Conservation (phyloP, 441 rosid species). For the Arabidopsis lyrata region DNA sequence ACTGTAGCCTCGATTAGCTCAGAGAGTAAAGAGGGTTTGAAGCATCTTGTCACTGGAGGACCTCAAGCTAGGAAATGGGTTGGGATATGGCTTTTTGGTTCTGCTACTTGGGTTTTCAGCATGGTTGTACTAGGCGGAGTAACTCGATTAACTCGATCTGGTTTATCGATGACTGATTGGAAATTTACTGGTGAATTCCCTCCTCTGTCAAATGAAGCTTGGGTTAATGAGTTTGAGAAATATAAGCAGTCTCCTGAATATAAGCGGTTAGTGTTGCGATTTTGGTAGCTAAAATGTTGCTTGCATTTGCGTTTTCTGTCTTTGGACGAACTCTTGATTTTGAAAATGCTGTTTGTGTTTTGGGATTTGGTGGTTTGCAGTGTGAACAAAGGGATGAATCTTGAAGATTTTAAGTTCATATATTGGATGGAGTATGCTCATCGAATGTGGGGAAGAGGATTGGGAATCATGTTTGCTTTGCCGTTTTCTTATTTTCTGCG, state of each 20-base stretch:
- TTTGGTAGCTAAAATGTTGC: not conserved
- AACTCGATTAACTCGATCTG: constrained; percentile 87
- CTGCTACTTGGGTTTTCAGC: constrained; percentile 94
- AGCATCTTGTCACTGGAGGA: constrained; percentile 79
- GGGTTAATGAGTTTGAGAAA: constrained; percentile 83
- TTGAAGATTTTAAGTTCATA: constrained; percentile 93
- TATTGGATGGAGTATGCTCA: constrained; percentile 99
- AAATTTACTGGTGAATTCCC: constrained; percentile 85
- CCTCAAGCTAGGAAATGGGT: constrained; percentile 85
- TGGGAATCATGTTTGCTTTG: constrained; percentile 90
- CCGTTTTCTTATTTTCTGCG: constrained; percentile 95
- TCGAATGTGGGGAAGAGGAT: constrained; percentile 99
- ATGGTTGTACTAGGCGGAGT: constrained; percentile 92
- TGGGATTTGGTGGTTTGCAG: constrained; percentile 47
- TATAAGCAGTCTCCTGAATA: constrained; percentile 90
- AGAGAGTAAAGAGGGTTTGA: constrained; percentile 71
- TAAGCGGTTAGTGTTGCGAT: constrained; percentile 59
- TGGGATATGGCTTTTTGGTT: constrained; percentile 93
- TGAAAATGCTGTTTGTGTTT: constrained; percentile 6
- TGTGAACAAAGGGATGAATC: constrained; percentile 90
- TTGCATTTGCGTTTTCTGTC: not conserved
- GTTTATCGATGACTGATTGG: constrained; percentile 99
- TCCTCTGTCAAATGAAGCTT: constrained; percentile 83
- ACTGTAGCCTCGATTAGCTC: constrained; percentile 53
- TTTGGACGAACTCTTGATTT: constrained; percentile 9